Evolutionary conservation across 2,329 filamentous ascomycete species (phyloP).

Genomic region (Pleurostoma richardsiae): DNA sequence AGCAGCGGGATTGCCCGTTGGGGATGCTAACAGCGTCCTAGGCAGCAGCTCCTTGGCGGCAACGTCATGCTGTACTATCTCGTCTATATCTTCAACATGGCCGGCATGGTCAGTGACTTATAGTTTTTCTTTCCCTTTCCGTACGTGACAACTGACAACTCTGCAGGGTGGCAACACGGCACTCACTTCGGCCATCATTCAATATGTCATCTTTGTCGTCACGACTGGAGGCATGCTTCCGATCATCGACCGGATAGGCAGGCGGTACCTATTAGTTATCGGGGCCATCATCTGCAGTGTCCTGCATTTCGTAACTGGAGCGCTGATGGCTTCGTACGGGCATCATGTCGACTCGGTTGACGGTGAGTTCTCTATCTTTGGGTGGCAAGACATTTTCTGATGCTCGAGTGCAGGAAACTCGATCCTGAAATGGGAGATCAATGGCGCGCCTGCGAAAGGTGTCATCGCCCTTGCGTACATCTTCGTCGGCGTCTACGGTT

Average conservation of each 20-base stretch:
- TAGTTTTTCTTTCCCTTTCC: not conserved
- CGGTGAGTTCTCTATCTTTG: slow-evolving; percentile 9
- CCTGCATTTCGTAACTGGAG: slow-evolving; percentile 42
- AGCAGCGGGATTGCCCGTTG: not conserved
- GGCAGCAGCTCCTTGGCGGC: slow-evolving; percentile 51
- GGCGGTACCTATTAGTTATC: slow-evolving; percentile 37
- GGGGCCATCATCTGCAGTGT: slow-evolving; percentile 39
- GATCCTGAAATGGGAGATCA: slow-evolving; percentile 39
- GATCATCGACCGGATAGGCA: slow-evolving; percentile 43
- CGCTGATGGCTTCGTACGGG: slow-evolving; percentile 43
- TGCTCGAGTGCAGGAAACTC: slow-evolving; percentile 29
- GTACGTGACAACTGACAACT: slow-evolving; percentile 4
- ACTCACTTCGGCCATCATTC: slow-evolving; percentile 46
- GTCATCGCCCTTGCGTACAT: slow-evolving; percentile 47
- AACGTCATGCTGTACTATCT: slow-evolving; percentile 58
- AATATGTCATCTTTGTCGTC: slow-evolving; percentile 50
- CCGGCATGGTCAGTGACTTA: slow-evolving; percentile 32
- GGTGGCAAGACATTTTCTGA: not conserved
- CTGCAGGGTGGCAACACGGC: slow-evolving; percentile 17
- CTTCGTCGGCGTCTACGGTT: slow-evolving; percentile 30
- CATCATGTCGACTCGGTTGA: slow-evolving; percentile 35
- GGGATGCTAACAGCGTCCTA: not conserved
- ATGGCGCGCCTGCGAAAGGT: slow-evolving; percentile 37
- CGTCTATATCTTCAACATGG: slow-evolving; percentile 59
- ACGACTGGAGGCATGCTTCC: slow-evolving; percentile 45